These are phyloP conservation scores for Trapa incisa DNA, from an alignment of 345 rosid genomes.

Conservation along the genomic window DNA sequence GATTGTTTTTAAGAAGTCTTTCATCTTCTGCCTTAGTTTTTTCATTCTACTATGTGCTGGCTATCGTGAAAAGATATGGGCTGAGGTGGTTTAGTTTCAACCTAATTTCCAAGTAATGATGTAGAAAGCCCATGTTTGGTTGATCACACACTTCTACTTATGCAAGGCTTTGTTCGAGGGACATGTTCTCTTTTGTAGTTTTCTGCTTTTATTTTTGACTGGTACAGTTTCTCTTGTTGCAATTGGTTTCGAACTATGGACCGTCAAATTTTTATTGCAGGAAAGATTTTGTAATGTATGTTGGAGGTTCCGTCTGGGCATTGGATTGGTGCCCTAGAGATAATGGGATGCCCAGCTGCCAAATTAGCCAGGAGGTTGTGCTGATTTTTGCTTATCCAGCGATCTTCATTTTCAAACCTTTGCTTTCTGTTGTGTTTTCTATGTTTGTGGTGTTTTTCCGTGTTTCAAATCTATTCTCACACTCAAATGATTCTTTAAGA, in stretches of 20 bases:
- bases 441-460: neutral
- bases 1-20: neutral
- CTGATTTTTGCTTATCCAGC: neutral
- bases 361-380: constrained; percentile 53
- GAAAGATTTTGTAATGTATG: constrained; percentile 65
- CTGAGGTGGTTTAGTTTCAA: too few species aligned
- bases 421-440: neutral
- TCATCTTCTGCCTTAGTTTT: neutral
- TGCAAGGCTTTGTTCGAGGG: neutral
- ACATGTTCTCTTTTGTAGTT: neutral
- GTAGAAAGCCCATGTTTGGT: too few species aligned
- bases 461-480: neutral
- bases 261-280: constrained; percentile 31
- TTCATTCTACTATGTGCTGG: too few species aligned
- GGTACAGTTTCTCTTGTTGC: neutral
- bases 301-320: constrained; percentile 89
- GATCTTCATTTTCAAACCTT: neutral
- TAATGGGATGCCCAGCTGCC: constrained; percentile 31
- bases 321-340: constrained; percentile 86
- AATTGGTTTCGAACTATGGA: neutral
- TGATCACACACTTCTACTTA: neutral
- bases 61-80: too few species aligned
- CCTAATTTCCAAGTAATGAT: too few species aligned
- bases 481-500: neutral
- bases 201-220: neutral